Evolutionary conservation across 257 asterid species (phyloP).

Genomic region (Fraxinus excelsior): DNA sequence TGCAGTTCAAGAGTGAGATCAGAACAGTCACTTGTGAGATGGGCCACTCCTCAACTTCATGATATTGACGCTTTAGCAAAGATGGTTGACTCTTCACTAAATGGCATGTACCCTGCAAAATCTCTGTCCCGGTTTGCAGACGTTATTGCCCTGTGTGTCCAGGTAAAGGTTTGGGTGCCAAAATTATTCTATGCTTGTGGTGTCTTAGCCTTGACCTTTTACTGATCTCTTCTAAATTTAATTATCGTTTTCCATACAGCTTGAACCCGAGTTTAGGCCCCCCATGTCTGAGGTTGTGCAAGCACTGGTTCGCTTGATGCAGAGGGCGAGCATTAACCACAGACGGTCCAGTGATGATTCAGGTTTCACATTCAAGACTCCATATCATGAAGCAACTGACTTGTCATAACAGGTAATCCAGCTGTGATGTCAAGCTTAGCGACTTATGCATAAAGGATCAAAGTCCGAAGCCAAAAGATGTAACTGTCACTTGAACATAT

Average conservation of each 20-base stretch:
- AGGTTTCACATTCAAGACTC: conserved; percentile 66
- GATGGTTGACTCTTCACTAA: conserved; percentile 90
- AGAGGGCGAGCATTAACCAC: conserved; percentile 70
- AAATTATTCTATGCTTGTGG: not conserved
- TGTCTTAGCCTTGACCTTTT: not conserved
- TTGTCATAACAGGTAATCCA: conserved; percentile 38
- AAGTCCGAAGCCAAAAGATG: conserved; percentile 32
- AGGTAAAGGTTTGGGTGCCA: conserved; percentile 50
- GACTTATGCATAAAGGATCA: conserved; percentile 43
- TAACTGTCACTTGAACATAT: conserved; percentile 29
- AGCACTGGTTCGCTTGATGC: conserved; percentile 90
- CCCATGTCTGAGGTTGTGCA: conserved; percentile 99
- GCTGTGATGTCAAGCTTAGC: conserved; percentile 38
- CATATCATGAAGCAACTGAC: conserved; percentile 65
- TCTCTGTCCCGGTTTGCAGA: conserved; percentile 97
- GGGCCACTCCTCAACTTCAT: conserved; percentile 99
- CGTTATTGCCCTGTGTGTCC: conserved; percentile 90
- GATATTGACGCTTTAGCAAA: conserved; percentile 94
- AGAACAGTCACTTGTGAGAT: conserved; percentile 95
- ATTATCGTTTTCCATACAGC: conserved; percentile 43
- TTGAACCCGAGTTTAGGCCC: conserved; percentile 96
- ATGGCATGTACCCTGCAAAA: conserved; percentile 98
- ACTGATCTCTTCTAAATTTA: not conserved
- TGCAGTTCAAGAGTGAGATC: conserved; percentile 80
- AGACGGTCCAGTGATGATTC: conserved; percentile 79